Evolutionary conservation across 2,329 filamentous ascomycete genomes (phyloP).

Genomic region (Escovopsis sp.): DNA sequence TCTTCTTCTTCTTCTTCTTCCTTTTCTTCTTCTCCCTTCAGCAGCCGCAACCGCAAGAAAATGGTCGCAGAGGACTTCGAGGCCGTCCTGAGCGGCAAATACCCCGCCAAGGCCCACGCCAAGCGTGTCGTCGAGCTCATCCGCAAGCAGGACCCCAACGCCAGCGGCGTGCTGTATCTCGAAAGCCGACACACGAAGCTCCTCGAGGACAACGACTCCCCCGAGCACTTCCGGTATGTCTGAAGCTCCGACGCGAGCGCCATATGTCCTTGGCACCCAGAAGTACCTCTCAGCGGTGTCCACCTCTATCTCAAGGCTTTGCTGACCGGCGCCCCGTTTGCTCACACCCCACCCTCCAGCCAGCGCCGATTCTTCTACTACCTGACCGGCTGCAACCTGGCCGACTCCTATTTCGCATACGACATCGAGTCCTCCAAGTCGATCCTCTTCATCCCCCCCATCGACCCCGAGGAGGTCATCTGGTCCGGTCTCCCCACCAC

Average conservation of each 20-base stretch:
- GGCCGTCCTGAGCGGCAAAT: constrained; percentile 44
- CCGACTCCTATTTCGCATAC: constrained; percentile 71
- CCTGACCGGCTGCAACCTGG: constrained; percentile 66
- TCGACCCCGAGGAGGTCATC: constrained; percentile 78
- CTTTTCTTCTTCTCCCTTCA: not conserved
- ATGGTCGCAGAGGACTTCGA: constrained; percentile 32
- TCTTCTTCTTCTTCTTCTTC: not conserved
- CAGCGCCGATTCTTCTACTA: constrained; percentile 94
- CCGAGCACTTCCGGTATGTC: constrained; percentile 59
- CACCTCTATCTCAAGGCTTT: too few relatives aligned
- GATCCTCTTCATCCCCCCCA: constrained; percentile 80
- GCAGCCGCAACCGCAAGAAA: constrained; percentile 1
- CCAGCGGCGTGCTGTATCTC: constrained; percentile 64
- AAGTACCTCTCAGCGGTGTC: too few relatives aligned
- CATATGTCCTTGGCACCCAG: not conserved
- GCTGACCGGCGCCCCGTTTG: not conserved
- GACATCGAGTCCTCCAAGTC: constrained; percentile 58
- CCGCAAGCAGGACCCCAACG: constrained; percentile 47
- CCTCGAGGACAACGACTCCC: constrained; percentile 79
- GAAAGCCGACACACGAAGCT: constrained; percentile 71
- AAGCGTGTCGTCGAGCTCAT: constrained; percentile 71
- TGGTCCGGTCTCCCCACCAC: constrained; percentile 84
- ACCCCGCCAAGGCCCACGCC: constrained; percentile 79
- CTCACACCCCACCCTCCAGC: constrained; percentile 25
- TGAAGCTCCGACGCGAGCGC: too few relatives aligned